phyloP scores from a whole-genome alignment of 345 rosid species.

The Syzygium jambos region DNA sequence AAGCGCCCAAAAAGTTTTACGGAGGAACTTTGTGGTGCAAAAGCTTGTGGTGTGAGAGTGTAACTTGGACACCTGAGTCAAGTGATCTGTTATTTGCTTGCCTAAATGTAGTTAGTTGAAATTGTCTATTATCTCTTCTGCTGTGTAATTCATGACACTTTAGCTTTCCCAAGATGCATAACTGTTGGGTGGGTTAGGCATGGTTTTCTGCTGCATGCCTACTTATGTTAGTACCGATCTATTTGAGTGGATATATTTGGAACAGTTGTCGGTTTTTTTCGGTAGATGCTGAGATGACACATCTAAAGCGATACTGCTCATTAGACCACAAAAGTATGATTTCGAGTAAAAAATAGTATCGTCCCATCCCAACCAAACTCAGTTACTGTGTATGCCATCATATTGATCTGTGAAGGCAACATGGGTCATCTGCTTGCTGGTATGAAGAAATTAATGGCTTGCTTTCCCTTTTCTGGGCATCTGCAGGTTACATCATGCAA shows the following conservation, averaged over 20 bases:
- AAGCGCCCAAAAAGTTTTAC: background rate
- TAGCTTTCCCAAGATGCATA: background rate
- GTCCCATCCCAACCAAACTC: background rate
- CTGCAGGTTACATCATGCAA: constrained; percentile 60
- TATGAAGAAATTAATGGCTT: background rate
- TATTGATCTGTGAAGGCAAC: background rate
- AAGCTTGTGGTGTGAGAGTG: background rate
- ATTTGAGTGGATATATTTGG: background rate
- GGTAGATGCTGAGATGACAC: background rate
- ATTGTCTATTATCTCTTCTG: background rate
- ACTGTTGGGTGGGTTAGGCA: background rate
- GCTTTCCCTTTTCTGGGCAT: background rate
- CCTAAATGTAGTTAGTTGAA: background rate
- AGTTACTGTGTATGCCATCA: background rate
- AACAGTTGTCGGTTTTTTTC: background rate
- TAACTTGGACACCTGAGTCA: background rate
- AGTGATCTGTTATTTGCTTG: background rate
- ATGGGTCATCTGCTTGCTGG: background rate
- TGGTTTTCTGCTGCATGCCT: background rate
- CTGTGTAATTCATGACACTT: background rate
- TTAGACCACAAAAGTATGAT: background rate
- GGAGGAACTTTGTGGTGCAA: background rate
- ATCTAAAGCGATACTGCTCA: background rate
- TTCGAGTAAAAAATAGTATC: background rate
- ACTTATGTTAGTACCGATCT: background rate